phyloP scores from a whole-genome alignment of 2,329 filamentous ascomycete genomes.

The Colletotrichum tofieldiae region DNA sequence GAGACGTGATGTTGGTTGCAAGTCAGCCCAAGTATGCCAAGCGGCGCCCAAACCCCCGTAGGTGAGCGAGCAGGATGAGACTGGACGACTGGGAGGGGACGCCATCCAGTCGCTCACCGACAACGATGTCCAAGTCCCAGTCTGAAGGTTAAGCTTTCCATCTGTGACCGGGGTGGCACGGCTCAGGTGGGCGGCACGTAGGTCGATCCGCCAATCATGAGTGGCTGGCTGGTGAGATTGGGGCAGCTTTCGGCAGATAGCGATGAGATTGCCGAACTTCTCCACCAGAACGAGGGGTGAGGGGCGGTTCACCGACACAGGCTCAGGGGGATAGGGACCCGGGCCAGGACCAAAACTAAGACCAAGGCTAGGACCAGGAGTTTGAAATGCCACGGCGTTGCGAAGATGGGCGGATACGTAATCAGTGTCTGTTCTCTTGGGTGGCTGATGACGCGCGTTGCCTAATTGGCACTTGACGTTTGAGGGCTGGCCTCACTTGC shows the following conservation, averaged over 20 bases:
- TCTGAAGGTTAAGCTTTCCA: constrained; percentile 38
- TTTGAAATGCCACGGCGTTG: background rate
- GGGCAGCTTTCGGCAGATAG: constrained; percentile 25
- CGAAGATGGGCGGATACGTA: background rate
- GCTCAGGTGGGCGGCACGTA: constrained; percentile 7
- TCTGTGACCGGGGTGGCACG: constrained; percentile 35
- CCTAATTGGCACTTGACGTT: constrained; percentile 9
- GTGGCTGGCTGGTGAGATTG: background rate
- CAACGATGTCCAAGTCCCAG: constrained; percentile 27
- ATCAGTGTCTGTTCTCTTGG: constrained; percentile 20
- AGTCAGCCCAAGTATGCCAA: constrained; percentile 22
- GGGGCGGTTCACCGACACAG: background rate
- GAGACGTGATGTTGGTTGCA: background rate
- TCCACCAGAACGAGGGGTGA: background rate
- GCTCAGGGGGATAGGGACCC: background rate
- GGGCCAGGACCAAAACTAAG: background rate
- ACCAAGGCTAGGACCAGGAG: background rate
- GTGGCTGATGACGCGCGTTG: constrained; percentile 17
- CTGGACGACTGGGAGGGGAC: constrained; percentile 14
- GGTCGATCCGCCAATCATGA: constrained; percentile 24
- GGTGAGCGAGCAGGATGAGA: background rate
- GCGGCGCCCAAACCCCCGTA: background rate
- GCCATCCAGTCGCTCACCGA: constrained; percentile 2
- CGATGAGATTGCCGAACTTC: background rate
- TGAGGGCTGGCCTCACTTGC: constrained; percentile 16